phyloP scores from a whole-genome alignment of 75 land plant species.

The Adiantum capillusveneris region DNA sequence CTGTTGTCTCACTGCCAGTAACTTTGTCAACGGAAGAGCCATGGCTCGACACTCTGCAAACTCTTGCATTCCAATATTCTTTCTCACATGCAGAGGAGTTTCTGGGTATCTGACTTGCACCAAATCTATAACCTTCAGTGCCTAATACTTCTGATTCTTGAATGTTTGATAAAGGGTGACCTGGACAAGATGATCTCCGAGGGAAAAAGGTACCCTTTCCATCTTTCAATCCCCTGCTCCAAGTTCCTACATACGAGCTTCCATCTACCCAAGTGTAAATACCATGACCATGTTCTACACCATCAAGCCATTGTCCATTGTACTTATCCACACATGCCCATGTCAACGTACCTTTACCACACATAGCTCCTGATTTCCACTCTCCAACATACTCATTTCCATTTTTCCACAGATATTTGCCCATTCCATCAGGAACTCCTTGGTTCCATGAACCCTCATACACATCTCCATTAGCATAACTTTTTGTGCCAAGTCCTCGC shows the following conservation, averaged over 20 bases:
- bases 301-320: slow-evolving; percentile 61
- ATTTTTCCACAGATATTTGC: slow-evolving; percentile 52
- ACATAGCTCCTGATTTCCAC: slow-evolving; percentile 47
- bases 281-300: slow-evolving; percentile 51
- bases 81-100: not conserved
- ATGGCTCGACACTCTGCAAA: too few relatives aligned
- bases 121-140: not conserved
- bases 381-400: slow-evolving; percentile 51
- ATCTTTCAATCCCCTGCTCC: slow-evolving; percentile 56
- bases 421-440: slow-evolving; percentile 58
- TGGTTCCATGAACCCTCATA: slow-evolving; percentile 62
- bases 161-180: not conserved
- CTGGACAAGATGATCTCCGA: slow-evolving; percentile 1
- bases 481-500: slow-evolving; percentile 50
- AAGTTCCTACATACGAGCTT: slow-evolving; percentile 47
- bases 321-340: slow-evolving; percentile 55
- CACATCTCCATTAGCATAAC: slow-evolving; percentile 48
- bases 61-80: not conserved
- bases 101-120: too few relatives aligned
- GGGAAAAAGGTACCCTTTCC: slow-evolving; percentile 56
- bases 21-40: too few relatives aligned
- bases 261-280: slow-evolving; percentile 50
- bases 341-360: slow-evolving; percentile 39
- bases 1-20: too few relatives aligned
- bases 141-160: not conserved